Conservation (phyloP, 139 green algal species). For the Choricystis sp. region DNA sequence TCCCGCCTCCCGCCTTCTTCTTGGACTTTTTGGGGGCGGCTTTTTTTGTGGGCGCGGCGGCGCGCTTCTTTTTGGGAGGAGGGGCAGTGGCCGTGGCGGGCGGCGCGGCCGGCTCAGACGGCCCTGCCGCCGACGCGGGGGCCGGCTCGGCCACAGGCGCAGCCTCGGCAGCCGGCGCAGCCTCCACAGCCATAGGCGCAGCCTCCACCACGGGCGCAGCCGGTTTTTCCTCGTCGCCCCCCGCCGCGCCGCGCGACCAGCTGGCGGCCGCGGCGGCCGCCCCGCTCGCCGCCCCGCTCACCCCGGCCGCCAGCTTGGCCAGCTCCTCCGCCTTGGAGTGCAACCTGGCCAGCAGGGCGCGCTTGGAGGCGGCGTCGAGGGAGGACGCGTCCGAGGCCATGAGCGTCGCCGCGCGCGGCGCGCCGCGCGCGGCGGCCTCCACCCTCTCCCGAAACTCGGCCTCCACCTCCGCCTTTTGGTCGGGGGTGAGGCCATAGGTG, state of each 20-base stretch:
- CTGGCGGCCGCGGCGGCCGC: background rate
- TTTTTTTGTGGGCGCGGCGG: background rate
- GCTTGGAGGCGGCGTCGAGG: constrained; percentile 22
- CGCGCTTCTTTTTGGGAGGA: background rate
- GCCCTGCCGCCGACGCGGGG: background rate
- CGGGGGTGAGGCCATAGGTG: constrained; percentile 38
- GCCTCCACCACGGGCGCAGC: constrained; percentile 2
- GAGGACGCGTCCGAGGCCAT: constrained; percentile 12
- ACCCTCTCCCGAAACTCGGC: constrained; percentile 10
- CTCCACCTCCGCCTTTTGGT: constrained; percentile 35
- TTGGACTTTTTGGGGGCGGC: background rate
- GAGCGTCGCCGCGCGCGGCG: background rate
- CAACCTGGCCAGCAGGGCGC: constrained; percentile 35
- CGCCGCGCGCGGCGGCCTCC: constrained; percentile 16
- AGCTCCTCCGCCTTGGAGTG: constrained; percentile 19
- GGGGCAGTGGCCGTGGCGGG: background rate
- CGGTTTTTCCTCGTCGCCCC: background rate
- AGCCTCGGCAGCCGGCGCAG: constrained; percentile 1
- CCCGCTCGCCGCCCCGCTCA: background rate
- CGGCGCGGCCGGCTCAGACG: background rate
- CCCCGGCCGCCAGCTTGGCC: constrained; percentile 2
- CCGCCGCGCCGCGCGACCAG: background rate
- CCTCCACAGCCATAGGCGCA: background rate
- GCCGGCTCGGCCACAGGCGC: background rate
- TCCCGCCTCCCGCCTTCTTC: background rate